A percentile compares a stretch with the other conserved stretches of the same genome.
These are phyloP conservation scores for Tylopilus orsonianus DNA, from an alignment of 1,284 basidiomycete species.

Conservation along the genomic window DNA sequence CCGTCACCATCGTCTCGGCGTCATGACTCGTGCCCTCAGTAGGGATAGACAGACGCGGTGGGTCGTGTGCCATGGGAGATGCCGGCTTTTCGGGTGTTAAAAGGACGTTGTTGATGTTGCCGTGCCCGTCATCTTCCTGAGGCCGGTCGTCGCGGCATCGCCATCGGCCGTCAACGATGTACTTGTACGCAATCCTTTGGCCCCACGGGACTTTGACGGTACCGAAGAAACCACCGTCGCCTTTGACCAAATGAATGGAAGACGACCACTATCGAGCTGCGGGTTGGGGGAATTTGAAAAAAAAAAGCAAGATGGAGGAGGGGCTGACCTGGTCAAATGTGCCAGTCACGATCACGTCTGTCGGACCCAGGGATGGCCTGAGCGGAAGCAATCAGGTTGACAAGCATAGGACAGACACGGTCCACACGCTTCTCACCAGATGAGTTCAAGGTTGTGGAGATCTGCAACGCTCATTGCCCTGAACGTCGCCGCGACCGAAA, in stretches of 20 bases:
- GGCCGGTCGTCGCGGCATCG: conserved; percentile 53
- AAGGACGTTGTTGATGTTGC: conserved; percentile 75
- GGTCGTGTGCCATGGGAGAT: conserved; percentile 7
- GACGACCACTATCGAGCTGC: conserved; percentile 58
- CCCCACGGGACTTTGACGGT: conserved; percentile 61
- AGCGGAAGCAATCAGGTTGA: conserved; percentile 14
- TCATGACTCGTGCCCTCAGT: conserved; percentile 12
- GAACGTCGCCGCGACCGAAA: conserved; percentile 23
- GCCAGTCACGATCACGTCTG: conserved; percentile 68
- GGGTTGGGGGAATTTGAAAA: conserved; percentile 4
- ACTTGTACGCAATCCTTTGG: conserved; percentile 70
- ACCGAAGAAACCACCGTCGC: conserved; percentile 55
- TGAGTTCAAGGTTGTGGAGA: conserved; percentile 46
- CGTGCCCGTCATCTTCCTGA: conserved; percentile 59
- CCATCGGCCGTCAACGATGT: conserved; percentile 77
- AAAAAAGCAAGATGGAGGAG: background rate
- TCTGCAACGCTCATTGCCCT: conserved; percentile 36
- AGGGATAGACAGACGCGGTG: conserved; percentile 20
- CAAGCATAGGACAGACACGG: background rate
- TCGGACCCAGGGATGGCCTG: conserved; percentile 52
- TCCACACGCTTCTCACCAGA: conserved; percentile 41
- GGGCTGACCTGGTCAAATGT: conserved; percentile 71
- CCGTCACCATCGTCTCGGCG: conserved; percentile 28
- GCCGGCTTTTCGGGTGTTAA: conserved; percentile 54
- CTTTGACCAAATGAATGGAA: conserved; percentile 55